Conservation (phyloP, 2,329 filamentous ascomycete genomes). For the Mycogone perniciosa region DNA sequence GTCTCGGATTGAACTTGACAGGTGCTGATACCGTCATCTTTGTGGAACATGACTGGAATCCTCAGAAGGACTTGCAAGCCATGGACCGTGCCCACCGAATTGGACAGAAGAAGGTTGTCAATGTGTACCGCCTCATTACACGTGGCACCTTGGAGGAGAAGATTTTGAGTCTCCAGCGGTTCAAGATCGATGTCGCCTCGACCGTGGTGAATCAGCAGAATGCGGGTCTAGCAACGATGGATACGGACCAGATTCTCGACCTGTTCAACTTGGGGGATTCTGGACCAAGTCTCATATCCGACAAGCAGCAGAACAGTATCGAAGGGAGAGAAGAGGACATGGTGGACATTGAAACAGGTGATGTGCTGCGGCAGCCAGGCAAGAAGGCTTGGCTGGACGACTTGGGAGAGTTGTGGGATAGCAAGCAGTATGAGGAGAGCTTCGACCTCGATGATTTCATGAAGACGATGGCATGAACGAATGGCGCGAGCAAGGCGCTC, state of each 20-base stretch:
- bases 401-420: slow-evolving; percentile 92
- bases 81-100: slow-evolving; percentile 99
- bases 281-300: slow-evolving; percentile 58
- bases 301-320: slow-evolving; percentile 51
- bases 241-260: slow-evolving; percentile 96
- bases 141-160: slow-evolving; percentile 96
- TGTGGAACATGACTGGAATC: slow-evolving; percentile 99
- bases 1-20: slow-evolving; percentile 88
- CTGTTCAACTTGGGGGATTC: slow-evolving; percentile 87
- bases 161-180: slow-evolving; percentile 93
- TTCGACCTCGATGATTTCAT: slow-evolving; percentile 94
- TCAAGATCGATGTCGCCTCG: slow-evolving; percentile 98
- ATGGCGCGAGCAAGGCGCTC: not conserved
- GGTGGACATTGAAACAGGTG: slow-evolving; percentile 86
- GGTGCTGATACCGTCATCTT: slow-evolving; percentile 99
- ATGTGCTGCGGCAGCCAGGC: slow-evolving; percentile 87
- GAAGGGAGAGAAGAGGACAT: slow-evolving; percentile 73
- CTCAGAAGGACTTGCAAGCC: slow-evolving; percentile 95
- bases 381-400: slow-evolving; percentile 97
- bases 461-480: slow-evolving; percentile 70
- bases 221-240: slow-evolving; percentile 88
- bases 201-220: slow-evolving; percentile 99
- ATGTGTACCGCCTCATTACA: slow-evolving; percentile 95
- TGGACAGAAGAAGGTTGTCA: slow-evolving; percentile 99
- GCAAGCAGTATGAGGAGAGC: slow-evolving; percentile 95